A percentile compares a stretch with the other conserved stretches of the same genome.
Evolutionary conservation across 768 basidiomycete species (phyloP).

Genomic region (Auriscalpium microsporum): DNA sequence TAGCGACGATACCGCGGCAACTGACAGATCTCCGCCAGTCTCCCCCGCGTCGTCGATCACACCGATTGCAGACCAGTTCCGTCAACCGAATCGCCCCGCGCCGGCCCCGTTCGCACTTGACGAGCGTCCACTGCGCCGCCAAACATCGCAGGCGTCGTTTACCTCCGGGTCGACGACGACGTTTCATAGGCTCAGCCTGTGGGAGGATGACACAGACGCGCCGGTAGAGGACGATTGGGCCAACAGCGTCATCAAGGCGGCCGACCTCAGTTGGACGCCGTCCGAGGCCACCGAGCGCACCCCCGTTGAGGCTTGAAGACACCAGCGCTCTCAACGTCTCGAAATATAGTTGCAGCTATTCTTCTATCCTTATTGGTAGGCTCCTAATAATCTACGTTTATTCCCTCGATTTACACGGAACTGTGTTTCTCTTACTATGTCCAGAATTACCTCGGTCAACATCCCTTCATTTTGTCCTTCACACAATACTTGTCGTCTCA

Average conservation of each 20-base stretch:
- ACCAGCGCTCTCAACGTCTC: too few species aligned
- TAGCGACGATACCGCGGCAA: background rate
- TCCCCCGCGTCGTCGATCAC: slow-evolving; percentile 4
- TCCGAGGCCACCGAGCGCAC: background rate
- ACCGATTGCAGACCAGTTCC: slow-evolving; percentile 2
- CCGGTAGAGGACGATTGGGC: slow-evolving; percentile 58
- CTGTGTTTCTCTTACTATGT: too few species aligned
- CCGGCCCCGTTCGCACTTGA: slow-evolving; percentile 8
- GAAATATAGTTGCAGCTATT: too few species aligned
- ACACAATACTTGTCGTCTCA: background rate
- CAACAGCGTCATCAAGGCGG: slow-evolving; percentile 63
- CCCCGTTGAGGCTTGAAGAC: background rate
- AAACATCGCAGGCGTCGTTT: slow-evolving; percentile 20
- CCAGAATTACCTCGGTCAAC: too few species aligned
- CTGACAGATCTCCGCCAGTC: background rate
- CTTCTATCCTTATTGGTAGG: too few species aligned
- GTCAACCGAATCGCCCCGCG: background rate
- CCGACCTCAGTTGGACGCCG: slow-evolving; percentile 34
- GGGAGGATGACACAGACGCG: slow-evolving; percentile 26
- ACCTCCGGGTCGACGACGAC: slow-evolving; percentile 38
- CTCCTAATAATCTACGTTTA: too few species aligned
- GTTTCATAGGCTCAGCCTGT: slow-evolving; percentile 28
- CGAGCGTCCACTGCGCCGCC: slow-evolving; percentile 6
- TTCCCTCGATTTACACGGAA: too few species aligned
- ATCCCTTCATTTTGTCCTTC: background rate